phyloP scores from a whole-genome alignment of 164 flowering plant genomes.

The Piper longum region DNA sequence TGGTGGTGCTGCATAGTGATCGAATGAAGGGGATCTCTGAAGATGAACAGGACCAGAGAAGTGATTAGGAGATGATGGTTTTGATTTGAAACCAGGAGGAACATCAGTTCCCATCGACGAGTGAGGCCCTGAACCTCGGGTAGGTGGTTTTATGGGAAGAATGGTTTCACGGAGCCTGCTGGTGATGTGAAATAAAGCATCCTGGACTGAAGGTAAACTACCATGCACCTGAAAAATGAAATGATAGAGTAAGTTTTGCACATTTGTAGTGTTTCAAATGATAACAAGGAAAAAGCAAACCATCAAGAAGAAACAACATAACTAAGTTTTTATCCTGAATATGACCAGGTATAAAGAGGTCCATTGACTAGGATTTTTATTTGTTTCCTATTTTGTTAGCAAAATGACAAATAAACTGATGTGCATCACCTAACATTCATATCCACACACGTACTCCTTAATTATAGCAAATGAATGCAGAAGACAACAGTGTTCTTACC shows the following conservation, averaged over 20 bases:
- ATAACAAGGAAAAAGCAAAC: neutral
- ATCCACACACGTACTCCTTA: no score
- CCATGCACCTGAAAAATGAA: slow-evolving; percentile 35
- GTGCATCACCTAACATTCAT: neutral
- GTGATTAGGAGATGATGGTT: slow-evolving; percentile 28
- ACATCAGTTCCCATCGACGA: slow-evolving; percentile 21
- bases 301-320: neutral
- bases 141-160: slow-evolving; percentile 21
- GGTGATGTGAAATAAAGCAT: slow-evolving; percentile 49
- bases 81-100: slow-evolving; percentile 26
- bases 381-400: neutral
- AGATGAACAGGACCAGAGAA: slow-evolving; percentile 18
- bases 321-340: no score
- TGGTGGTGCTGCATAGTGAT: slow-evolving; percentile 21
- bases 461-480: no score
- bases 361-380: no score
- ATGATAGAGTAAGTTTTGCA: neutral
- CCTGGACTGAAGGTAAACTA: slow-evolving; percentile 36
- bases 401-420: neutral
- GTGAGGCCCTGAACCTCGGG: slow-evolving; percentile 13
- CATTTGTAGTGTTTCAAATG: neutral
- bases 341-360: no score
- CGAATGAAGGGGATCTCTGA: slow-evolving; percentile 19
- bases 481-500: slow-evolving; percentile 16
- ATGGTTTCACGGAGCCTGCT: slow-evolving; percentile 34